Base-by-base conservation (phyloP, 345 rosid genomes). In the Dipteronia dyeriana region DNA sequence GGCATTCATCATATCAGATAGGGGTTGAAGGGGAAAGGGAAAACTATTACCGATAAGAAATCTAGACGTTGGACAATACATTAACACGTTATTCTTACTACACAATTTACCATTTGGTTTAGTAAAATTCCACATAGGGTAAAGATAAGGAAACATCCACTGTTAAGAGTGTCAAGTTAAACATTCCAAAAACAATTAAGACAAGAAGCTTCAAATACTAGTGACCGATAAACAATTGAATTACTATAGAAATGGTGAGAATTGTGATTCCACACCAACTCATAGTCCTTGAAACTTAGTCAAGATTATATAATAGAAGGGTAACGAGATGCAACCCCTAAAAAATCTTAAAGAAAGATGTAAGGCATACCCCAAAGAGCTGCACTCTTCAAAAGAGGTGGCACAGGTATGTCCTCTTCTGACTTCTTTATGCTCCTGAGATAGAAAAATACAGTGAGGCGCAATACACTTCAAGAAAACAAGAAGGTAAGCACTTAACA, bases 321-420 rank as follows among this genome's bases (percentile, higher is more conserved):
- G 41, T 12, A 49, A 70, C 25, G 22, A 70, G 16, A 7, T 70
- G n/a, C 20, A 23, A 25, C 19, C 2, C 0, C 1, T 23, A 14
- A 25, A n/a, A 41, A 53, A 61, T 47, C 54, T 5, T 54, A 45
- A 74, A 20, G 31, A 41, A 23, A 59, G 8, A 69, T 31, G 25
- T 19, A 47, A 57, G 77, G 56, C 79, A 78, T 90, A 92, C 99
- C 98, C 97, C 97, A 96, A 9, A 94, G 95, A 77, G 89, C 98
- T 66, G 98, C 97, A 87, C 98, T 96, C 87, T 89, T 86, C 66
- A 94, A 29, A 20, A 94, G 91, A 43, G 98, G 98, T 78, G 98
- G 97, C 73, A 96, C 92, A 0, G 97, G 98, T 67, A 92, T 86
- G 84, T 88, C 95, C 75, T 93, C 90, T 79, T 96, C 93, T 54